Evolutionary conservation across 768 basidiomycete genomes (phyloP).

Genomic region (Vararia minispora): DNA sequence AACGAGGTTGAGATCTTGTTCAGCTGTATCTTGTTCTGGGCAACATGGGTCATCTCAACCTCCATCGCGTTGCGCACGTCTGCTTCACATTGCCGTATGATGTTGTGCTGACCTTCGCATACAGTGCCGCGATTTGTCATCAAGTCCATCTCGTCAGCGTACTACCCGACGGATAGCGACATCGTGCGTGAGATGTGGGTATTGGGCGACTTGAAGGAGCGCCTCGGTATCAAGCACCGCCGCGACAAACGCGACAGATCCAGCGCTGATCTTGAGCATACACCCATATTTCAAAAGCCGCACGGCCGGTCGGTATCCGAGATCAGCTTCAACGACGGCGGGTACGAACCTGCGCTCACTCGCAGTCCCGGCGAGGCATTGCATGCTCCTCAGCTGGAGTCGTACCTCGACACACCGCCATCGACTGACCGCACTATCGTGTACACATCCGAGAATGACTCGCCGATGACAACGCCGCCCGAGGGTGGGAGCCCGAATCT

Average conservation of each 20-base stretch:
- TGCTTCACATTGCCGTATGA: background rate
- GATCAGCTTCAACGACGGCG: slow-evolving; percentile 25
- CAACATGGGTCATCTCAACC: slow-evolving; percentile 58
- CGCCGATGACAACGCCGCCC: slow-evolving; percentile 1
- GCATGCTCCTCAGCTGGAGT: background rate
- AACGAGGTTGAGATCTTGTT: slow-evolving; percentile 67
- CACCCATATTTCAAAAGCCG: slow-evolving; percentile 60
- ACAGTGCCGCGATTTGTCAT: slow-evolving; percentile 76
- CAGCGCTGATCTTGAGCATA: slow-evolving; percentile 40
- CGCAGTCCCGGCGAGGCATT: slow-evolving; percentile 19
- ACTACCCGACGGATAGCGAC: slow-evolving; percentile 77
- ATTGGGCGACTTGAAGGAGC: slow-evolving; percentile 69
- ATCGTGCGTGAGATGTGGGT: slow-evolving; percentile 93
- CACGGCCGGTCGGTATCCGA: slow-evolving; percentile 61
- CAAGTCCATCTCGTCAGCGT: slow-evolving; percentile 61
- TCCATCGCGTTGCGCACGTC: slow-evolving; percentile 61
- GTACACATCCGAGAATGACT: background rate
- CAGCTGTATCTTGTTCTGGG: slow-evolving; percentile 77
- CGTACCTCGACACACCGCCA: background rate
- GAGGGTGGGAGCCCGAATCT: slow-evolving; percentile 10
- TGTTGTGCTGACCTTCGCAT: background rate
- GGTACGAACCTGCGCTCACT: slow-evolving; percentile 38
- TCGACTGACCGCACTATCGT: background rate
- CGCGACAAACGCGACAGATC: slow-evolving; percentile 28
- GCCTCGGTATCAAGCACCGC: slow-evolving; percentile 53